These are phyloP conservation scores for Pythium sp. DNA, from an alignment of 352 stramenopile species.

Conservation along the genomic window DNA sequence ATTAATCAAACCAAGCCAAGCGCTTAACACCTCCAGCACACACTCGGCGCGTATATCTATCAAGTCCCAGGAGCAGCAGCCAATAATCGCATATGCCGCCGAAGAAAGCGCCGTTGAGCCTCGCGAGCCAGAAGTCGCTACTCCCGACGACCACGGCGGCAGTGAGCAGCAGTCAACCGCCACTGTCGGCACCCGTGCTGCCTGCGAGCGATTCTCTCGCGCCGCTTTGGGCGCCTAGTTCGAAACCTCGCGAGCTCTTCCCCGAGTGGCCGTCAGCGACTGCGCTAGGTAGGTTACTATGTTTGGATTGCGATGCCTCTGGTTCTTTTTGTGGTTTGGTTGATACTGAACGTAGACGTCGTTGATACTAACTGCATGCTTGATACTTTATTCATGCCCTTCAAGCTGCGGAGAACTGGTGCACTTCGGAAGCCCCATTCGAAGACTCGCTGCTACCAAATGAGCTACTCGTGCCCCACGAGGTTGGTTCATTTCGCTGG, in stretches of 20 bases:
- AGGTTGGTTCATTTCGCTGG: conserved; percentile 12
- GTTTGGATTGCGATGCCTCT: too few relatives aligned
- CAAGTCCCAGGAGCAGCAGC: too few relatives aligned
- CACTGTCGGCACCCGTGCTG: conserved; percentile 24
- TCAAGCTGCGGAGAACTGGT: conserved; percentile 50
- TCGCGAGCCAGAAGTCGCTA: conserved; percentile 17
- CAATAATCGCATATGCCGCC: conserved; percentile 8
- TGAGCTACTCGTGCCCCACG: conserved; percentile 26
- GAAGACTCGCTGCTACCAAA: conserved; percentile 35
- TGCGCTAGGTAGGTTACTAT: conserved; percentile 12
- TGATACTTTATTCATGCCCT: background rate
- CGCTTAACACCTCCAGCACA: too few relatives aligned
- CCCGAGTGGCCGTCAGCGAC: conserved; percentile 52
- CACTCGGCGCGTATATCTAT: too few relatives aligned
- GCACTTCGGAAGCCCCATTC: conserved; percentile 34
- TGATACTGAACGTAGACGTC: background rate
- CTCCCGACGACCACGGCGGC: background rate
- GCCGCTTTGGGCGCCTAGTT: conserved; percentile 39
- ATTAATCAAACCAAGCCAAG: too few relatives aligned
- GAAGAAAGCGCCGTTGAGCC: conserved; percentile 15
- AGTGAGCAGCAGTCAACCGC: conserved; percentile 14
- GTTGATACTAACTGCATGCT: background rate
- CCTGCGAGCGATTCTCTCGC: conserved; percentile 32
- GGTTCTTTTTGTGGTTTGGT: background rate
- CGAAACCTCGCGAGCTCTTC: conserved; percentile 42